A percentile compares a stretch with the other conserved stretches of the same genome.
phyloP scores from a whole-genome alignment of 352 stramenopile genomes.

The Pythium dissotocum region DNA sequence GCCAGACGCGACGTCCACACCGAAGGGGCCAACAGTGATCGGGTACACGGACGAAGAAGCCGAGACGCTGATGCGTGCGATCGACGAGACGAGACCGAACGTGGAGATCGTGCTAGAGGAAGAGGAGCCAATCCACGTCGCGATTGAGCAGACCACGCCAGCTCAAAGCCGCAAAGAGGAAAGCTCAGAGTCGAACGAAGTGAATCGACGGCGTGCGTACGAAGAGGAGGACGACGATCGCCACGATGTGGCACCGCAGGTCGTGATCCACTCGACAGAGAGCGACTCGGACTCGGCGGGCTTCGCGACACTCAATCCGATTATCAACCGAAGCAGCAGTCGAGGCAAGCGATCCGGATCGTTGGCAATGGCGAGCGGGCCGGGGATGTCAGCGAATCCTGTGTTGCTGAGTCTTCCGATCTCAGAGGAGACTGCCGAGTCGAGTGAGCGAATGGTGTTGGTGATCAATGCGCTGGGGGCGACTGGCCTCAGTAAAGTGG shows the following conservation, averaged over 20 bases:
- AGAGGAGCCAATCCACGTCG: conserved; percentile 51
- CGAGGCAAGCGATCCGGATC: conserved; percentile 25
- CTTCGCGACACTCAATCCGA: conserved; percentile 68
- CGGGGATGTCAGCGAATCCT: conserved; percentile 5
- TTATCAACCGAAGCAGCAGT: conserved; percentile 35
- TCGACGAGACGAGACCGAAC: background rate
- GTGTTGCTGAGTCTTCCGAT: conserved; percentile 53
- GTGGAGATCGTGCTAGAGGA: conserved; percentile 39
- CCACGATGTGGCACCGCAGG: conserved; percentile 40
- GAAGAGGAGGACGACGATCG: conserved; percentile 28
- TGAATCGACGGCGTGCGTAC: background rate
- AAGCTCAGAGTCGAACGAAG: background rate
- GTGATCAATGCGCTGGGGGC: conserved; percentile 64
- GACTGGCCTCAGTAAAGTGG: conserved; percentile 56
- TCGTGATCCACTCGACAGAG: conserved; percentile 76
- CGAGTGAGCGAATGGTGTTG: conserved; percentile 34
- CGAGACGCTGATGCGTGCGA: background rate
- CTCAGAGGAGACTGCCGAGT: conserved; percentile 21
- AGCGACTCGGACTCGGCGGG: conserved; percentile 56
- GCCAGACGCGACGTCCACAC: background rate
- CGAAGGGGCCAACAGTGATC: background rate
- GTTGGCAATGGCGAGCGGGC: conserved; percentile 19
- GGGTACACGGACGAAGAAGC: background rate
- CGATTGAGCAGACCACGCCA: conserved; percentile 33
- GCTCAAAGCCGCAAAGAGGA: background rate